Evolutionary conservation across 208 protist genomes (phyloP), one percentile per base, ranked within the genome.

Genomic region (Wallacemonas sp.): DNA sequence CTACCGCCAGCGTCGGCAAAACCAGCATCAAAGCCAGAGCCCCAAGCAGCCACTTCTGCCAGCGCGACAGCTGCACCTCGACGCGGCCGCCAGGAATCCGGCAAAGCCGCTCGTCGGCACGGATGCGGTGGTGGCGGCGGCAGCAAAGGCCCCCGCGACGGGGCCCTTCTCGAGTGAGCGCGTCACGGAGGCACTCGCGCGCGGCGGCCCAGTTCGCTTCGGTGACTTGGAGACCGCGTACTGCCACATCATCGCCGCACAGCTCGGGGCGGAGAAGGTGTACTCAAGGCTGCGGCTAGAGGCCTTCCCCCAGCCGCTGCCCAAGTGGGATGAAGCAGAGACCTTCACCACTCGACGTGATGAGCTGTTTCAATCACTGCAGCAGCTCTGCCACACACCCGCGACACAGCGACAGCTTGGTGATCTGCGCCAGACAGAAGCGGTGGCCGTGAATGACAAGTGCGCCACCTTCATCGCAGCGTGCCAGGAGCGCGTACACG

Each of bases 271-370:
- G 24, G 30, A 46, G 27, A 70, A 78, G 66, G 8, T 80, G 19
- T 46, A 43, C 17, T 17, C 26, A 17, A 19, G 19, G 30, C n/a
- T 77, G 52, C 62, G 63, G 49, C 57, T 67, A 23, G 55, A 67
- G 0, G 12, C 3, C 9, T 39, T 80, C 70, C 66, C 74, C 8
- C 57, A 27, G 32, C 48, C 62, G 46, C 76, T 95, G 41, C 89
- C 89, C 9, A 69, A 80, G 64, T 52, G 64, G 55, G 63, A 84
- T 21, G 52, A 75, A 34, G 44, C 62, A 2, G 47, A 30, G 5
- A 55, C 63, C 17, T 48, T 92, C 2, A 74, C 72, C 8, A 55
- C 76, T 41, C 47, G 69, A 36, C 76, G 81, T 16, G 85, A 88
- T 34, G 33, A 61, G 14, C 55, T 92, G 2, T 58, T 74, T 41